Percentiles rank a stretch among this genome's conserved stretches.
phyloP scores from a whole-genome alignment of 2,329 filamentous ascomycete genomes.

The Fusarium sulawesiense region DNA sequence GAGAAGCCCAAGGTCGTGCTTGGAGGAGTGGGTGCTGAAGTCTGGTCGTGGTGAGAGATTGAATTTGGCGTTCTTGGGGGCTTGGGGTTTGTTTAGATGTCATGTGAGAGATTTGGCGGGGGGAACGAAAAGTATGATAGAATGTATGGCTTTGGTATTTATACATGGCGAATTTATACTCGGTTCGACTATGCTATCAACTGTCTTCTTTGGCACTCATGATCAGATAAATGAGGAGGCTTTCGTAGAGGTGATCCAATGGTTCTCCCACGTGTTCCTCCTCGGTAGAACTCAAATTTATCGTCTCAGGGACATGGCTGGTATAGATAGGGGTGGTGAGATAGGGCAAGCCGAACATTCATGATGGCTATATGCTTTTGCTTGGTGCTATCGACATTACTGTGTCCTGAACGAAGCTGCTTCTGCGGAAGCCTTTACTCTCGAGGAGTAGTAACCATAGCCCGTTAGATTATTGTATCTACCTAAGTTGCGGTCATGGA shows the following conservation, averaged over 20 bases:
- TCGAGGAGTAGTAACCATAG: background rate
- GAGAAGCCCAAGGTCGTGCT: constrained; percentile 33
- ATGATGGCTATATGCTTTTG: background rate
- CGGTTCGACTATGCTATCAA: background rate
- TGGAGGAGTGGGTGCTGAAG: constrained; percentile 42
- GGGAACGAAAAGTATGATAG: background rate
- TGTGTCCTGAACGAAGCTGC: background rate
- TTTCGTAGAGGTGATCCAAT: background rate
- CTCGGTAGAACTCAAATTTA: background rate
- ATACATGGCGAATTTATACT: background rate
- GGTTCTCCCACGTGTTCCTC: background rate
- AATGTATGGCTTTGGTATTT: background rate
- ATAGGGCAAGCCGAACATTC: background rate
- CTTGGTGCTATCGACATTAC: background rate
- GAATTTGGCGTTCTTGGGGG: constrained; percentile 5
- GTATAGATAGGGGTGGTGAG: background rate
- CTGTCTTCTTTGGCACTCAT: background rate
- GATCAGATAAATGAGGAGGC: background rate
- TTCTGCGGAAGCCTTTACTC: background rate
- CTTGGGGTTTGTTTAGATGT: constrained; percentile 7
- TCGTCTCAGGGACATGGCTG: background rate
- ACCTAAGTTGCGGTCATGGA: background rate
- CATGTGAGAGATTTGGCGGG: background rate
- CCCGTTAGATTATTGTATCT: background rate
- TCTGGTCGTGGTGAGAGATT: constrained; percentile 38